Base-by-base conservation (phyloP, 768 basidiomycete species). In the Jaapia argillacea region DNA sequence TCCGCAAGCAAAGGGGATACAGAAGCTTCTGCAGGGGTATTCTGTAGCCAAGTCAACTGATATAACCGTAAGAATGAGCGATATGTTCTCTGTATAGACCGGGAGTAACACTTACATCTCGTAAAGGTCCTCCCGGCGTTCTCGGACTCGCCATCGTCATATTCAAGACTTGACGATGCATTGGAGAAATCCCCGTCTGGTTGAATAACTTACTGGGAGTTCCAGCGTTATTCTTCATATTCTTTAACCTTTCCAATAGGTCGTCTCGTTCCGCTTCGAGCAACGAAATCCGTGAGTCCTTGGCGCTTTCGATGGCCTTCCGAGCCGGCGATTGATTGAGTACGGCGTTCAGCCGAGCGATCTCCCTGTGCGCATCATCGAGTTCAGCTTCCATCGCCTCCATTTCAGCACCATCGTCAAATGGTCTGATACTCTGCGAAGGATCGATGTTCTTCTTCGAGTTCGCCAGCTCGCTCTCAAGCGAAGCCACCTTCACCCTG, bases 241-340 rank as follows among this genome's bases (percentile, higher is more conserved):
- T 63, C 55, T 69, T 74, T 51, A 91, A 72, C 24, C 85, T 70
- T 48, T 86, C 86, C 39, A 81, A 58, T 36, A 93, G 60, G 40
- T 85, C 83, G 38, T 83, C 82, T 52, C 77, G 85, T 58, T 87
- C 81, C 48, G 71, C 71, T 62, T 89, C 82, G 43, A 94, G 65
- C 49, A 79, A 69, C 53, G 84, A 79, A 36, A 92, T 80, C 58
- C 76, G 79, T 23, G 75, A 64, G 36, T 91, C 85, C 52, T 81
- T 83, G 14, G 81, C 83, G 48, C 75, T 77, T 20, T 85, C 82
- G 45, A 91, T 75, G 0, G 88, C 85, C 52, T 81, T 82, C 10
- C 80, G 72, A 43, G 79, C 80, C 13, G 83, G 85, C 16, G 81
- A 86, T 48, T 85, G 81, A 24, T 70, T 72, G 36, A 90, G 65